Evolutionary conservation across 192 early-diverging fungal species (phyloP).

Genomic region (Backusella tarrabulga): DNA sequence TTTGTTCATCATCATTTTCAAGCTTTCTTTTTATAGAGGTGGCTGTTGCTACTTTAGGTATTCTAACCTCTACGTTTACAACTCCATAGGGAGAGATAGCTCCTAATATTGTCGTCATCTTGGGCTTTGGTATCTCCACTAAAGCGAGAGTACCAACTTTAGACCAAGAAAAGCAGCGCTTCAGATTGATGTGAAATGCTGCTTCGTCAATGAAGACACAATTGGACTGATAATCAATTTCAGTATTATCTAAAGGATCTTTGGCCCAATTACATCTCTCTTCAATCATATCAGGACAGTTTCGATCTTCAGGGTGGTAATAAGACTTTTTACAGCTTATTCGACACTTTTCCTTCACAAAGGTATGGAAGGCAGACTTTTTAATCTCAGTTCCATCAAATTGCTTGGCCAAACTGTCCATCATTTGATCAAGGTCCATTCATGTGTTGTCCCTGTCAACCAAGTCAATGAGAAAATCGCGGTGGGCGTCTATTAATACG

Average conservation of each 20-base stretch:
- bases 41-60: background rate
- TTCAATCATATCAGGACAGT: background rate
- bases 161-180: background rate
- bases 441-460: background rate
- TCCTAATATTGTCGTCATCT: background rate
- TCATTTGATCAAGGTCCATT: background rate
- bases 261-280: background rate
- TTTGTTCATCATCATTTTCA: background rate
- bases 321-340: background rate
- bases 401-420: background rate
- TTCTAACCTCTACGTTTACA: background rate
- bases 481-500: background rate
- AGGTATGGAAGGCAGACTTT: background rate
- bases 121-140: background rate
- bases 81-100: background rate
- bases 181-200: background rate
- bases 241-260: background rate
- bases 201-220: background rate
- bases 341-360: background rate
- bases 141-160: background rate
- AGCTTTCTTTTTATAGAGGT: background rate
- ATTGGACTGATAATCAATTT: background rate
- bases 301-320: background rate
- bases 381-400: background rate
- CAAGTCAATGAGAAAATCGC: background rate